Conservation (phyloP, 306 rosid species). For the Ormosia semicastrata region DNA sequence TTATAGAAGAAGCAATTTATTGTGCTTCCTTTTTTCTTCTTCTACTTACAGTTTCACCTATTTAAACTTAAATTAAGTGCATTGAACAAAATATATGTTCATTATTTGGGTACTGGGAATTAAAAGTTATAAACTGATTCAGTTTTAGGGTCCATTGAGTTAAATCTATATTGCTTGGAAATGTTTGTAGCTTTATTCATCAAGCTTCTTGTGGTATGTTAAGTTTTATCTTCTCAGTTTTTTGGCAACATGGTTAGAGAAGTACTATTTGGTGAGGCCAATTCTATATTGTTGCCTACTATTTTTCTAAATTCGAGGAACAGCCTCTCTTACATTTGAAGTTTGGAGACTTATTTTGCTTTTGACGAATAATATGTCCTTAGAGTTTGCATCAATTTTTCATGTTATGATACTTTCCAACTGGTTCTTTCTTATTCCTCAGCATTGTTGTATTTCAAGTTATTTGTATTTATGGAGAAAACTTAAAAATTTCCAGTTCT, state of each 20-base stretch:
- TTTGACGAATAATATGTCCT: not conserved
- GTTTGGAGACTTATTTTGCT: not conserved
- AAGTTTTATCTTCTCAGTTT: not conserved
- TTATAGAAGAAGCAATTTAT: not conserved
- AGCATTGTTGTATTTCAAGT: not conserved
- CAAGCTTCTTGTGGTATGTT: not conserved
- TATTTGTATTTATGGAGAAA: not conserved
- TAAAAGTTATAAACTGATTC: no score
- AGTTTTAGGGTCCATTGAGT: no score
- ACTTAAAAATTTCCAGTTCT: not conserved
- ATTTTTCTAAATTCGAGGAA: not conserved
- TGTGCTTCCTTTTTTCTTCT: no score
- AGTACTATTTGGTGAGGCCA: not conserved
- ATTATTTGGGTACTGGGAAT: no score
- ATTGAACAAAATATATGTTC: no score
- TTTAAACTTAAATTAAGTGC: no score
- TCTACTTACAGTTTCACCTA: no score
- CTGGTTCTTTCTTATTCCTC: not conserved
- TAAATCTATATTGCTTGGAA: not conserved
- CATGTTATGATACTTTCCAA: not conserved
- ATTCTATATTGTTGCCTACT: not conserved
- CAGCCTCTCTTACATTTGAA: not conserved
- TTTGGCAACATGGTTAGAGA: not conserved
- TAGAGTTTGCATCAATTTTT: not conserved
- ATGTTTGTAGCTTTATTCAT: not conserved